phyloP scores from a whole-genome alignment of 2,329 filamentous ascomycete species.

The Diplodia corticola region DNA sequence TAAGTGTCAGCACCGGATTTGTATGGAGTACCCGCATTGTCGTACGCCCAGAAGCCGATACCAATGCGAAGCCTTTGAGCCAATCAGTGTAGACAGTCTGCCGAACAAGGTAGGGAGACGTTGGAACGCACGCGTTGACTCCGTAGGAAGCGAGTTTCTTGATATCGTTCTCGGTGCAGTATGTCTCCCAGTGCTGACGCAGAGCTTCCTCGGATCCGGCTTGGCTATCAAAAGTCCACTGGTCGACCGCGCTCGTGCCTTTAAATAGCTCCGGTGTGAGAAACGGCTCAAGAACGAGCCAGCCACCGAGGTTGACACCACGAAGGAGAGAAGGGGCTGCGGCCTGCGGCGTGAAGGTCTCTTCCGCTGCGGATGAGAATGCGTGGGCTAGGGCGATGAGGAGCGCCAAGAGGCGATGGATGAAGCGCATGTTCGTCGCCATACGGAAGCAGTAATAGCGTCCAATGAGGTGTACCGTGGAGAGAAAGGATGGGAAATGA shows the following conservation, averaged over 20 bases:
- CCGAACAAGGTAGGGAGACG: not conserved
- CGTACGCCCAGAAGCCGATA: conserved; percentile 56
- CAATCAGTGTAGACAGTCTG: not conserved
- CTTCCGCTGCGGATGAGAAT: not conserved
- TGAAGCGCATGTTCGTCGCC: not conserved
- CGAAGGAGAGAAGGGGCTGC: conserved; percentile 19
- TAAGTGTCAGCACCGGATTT: conserved; percentile 50
- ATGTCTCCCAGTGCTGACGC: conserved; percentile 39
- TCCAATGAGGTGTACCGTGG: not conserved
- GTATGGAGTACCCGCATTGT: conserved; percentile 47
- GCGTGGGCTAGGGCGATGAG: not conserved
- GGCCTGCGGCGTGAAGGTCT: not conserved
- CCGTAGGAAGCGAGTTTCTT: conserved; percentile 41
- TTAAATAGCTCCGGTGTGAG: conserved; percentile 40
- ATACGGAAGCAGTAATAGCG: not conserved
- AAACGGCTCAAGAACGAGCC: conserved; percentile 41
- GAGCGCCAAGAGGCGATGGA: not conserved
- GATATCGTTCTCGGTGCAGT: conserved; percentile 46
- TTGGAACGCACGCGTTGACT: conserved; percentile 33
- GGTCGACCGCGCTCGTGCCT: conserved; percentile 37
- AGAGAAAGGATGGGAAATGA: not conserved
- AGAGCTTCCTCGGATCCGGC: conserved; percentile 34
- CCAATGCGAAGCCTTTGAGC: conserved; percentile 48
- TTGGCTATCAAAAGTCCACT: conserved; percentile 42
- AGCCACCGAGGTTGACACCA: conserved; percentile 41